Evolutionary conservation across 306 rosid genomes (phyloP).

Genomic region (Rosa persica): DNA sequence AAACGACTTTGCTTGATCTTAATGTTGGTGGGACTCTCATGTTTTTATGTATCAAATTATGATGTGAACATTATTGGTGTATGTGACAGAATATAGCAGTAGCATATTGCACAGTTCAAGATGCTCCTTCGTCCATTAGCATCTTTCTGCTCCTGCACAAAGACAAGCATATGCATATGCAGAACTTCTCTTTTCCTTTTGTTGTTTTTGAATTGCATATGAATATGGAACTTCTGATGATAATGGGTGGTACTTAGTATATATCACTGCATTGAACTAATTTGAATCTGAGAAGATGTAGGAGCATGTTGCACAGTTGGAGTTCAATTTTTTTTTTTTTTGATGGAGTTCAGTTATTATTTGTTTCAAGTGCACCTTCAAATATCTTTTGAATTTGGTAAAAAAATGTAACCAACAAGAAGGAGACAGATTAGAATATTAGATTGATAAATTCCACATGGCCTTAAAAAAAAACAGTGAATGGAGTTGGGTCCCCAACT

Average conservation of each 20-base stretch:
- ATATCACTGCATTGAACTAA: neutral
- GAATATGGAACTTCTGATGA: neutral
- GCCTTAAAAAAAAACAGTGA: conserved; percentile 36
- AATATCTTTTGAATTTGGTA: conserved; percentile 31
- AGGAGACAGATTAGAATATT: conserved; percentile 60
- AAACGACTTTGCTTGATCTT: conserved; percentile 2
- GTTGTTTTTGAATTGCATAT: neutral
- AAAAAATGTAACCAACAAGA: conserved; percentile 15
- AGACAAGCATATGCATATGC: neutral
- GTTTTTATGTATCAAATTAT: neutral
- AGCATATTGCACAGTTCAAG: neutral
- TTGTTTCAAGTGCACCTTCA: conserved; percentile 10
- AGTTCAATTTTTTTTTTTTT: no score
- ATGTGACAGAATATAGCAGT: conserved; percentile 15
- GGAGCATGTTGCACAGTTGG: neutral
- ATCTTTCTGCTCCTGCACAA: neutral
- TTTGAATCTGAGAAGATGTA: neutral
- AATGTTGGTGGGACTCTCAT: conserved; percentile 12
- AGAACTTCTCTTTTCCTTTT: neutral
- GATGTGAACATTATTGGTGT: conserved; percentile 11
- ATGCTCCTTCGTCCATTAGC: neutral
- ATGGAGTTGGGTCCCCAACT: conserved; percentile 42
- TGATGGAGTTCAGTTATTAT: no score
- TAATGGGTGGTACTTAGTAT: neutral
- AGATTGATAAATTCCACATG: conserved; percentile 58